phyloP scores from a whole-genome alignment of 345 rosid species.

The Linum usitatissimum region DNA sequence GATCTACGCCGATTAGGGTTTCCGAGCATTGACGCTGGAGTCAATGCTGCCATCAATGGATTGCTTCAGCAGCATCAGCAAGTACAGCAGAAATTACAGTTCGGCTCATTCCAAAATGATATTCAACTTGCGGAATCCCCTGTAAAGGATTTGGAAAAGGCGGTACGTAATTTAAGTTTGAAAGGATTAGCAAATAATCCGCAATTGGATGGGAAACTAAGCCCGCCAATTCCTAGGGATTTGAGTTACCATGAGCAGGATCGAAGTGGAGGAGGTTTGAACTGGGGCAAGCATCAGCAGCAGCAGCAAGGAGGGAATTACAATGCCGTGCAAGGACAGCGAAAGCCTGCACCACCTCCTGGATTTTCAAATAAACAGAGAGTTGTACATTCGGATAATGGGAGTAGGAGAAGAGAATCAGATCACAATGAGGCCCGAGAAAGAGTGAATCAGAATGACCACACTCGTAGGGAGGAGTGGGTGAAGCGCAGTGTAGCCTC shows the following conservation, averaged over 20 bases:
- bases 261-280: conserved; percentile 18
- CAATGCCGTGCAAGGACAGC: conserved; percentile 13
- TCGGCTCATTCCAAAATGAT: conserved; percentile 52
- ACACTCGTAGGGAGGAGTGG: conserved; percentile 17
- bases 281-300: conserved; percentile 28
- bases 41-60: conserved; percentile 24
- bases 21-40: conserved; percentile 11
- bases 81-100: conserved; percentile 34
- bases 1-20: conserved; percentile 49
- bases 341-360: conserved; percentile 19
- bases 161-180: conserved; percentile 12
- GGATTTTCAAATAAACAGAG: conserved; percentile 36
- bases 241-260: conserved; percentile 24
- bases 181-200: conserved; percentile 26
- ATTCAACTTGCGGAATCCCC: conserved; percentile 23
- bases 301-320: conserved; percentile 21
- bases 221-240: conserved; percentile 16
- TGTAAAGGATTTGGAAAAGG: conserved; percentile 19
- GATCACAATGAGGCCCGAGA: conserved; percentile 24
- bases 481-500: conserved; percentile 16
- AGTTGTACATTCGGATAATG: conserved; percentile 25
- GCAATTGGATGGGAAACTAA: conserved; percentile 21
- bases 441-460: conserved; percentile 21
- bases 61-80: conserved; percentile 23
- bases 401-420: conserved; percentile 21